Base-by-base conservation (phyloP, 495 filamentous ascomycete genomes). In the Talaromyces ruber region DNA sequence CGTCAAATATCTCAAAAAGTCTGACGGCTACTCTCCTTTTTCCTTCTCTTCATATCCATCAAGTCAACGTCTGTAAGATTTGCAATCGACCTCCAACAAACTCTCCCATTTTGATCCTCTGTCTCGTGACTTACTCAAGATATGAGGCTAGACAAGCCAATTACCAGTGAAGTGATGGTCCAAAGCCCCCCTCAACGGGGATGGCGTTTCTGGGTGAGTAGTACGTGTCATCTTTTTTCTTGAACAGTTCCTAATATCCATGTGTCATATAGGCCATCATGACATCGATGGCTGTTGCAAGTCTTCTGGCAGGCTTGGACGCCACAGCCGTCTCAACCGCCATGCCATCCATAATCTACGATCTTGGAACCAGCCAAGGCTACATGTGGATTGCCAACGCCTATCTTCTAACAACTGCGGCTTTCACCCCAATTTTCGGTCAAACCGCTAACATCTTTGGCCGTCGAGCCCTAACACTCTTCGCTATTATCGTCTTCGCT, bases 371-470 rank as follows among this genome's bases (percentile, higher is more conserved):
- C 14, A 69, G 68, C 7, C 60, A 67, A 6, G 39, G 61, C 32
- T 81, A 78, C 60, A 63, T 78, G 55, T 81, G 76, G 77, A 62
- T 74, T 34, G 62, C 63, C 25, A 77, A 75, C 57, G 63, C 60
- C 18, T 81, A 71, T 64, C 60, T 79, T 37, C 64, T 81, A 7
- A 59, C 76, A 7, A 56, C 53, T n/a, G 28, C 53, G 14, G 53
- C 53, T 28, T 56, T 56, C n/a, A 56, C 53, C 8, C 59, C 59
- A 21, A 61, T 32, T n/a, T 61, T 51, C 16, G 47, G 59, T 50
- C 59, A 63, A 30, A 56, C 47, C n/a, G 55, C 53, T 43, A 56
- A 62, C 52, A 47, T 64, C 16, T 64, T 64, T 32, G 65, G 64
- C 6, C 65, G 65, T 5, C 60, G 65, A 9, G 55, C 37, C 18